phyloP scores from a whole-genome alignment of 2,329 filamentous ascomycete genomes.

The Apiospora koreana region DNA sequence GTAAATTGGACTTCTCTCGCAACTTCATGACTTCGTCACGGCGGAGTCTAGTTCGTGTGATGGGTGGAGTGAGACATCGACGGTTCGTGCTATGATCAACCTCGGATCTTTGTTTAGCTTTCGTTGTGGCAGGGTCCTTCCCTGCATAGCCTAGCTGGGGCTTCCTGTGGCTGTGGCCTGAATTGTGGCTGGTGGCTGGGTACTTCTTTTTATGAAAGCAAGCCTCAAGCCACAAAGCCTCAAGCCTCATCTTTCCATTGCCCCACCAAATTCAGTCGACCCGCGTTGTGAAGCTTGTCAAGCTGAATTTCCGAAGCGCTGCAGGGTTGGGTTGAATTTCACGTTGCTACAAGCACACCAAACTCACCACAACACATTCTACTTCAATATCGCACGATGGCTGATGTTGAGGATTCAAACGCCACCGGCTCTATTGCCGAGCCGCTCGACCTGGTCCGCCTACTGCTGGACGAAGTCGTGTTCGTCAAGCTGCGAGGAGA shows the following conservation, averaged over 20 bases:
- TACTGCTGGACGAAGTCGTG: conserved; percentile 92
- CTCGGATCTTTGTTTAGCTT: neutral
- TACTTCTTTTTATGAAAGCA: neutral
- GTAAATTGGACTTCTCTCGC: neutral
- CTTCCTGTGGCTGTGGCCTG: neutral
- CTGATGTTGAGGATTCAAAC: conserved; percentile 75
- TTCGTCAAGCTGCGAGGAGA: conserved; percentile 97
- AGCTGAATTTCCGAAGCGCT: conserved; percentile 5
- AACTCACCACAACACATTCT: neutral
- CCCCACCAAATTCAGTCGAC: neutral
- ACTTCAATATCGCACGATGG: conserved; percentile 58
- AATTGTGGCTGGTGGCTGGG: neutral
- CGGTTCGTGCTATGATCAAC: neutral
- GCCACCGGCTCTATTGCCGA: conserved; percentile 79
- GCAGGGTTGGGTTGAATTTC: neutral
- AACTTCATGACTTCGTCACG: conserved; percentile 1
- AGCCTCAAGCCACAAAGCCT: neutral
- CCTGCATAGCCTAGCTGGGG: neutral
- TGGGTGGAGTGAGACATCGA: neutral
- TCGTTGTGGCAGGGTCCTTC: neutral
- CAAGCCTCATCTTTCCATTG: neutral
- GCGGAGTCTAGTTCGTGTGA: neutral
- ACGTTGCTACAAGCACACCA: neutral
- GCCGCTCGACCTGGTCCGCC: conserved; percentile 91
- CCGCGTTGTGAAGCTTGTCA: neutral